Evolutionary conservation across 306 rosid genomes (phyloP).

Genomic region (Cucurbita ficifolia): DNA sequence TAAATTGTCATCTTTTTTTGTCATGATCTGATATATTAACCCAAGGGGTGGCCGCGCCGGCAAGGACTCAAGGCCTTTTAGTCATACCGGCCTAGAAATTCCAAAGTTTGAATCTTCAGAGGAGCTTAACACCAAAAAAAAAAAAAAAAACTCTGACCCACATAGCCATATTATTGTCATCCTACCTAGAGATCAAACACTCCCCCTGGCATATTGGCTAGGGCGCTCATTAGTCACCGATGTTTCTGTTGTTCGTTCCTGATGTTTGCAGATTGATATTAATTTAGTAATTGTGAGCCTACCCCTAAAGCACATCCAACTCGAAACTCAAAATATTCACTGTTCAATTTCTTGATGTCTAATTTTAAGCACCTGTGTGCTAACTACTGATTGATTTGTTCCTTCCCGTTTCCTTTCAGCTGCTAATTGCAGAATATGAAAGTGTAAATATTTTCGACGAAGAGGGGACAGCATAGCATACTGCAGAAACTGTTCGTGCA

Average conservation of each 20-base stretch:
- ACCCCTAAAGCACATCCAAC: background rate
- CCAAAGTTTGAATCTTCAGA: no score
- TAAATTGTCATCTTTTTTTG: background rate
- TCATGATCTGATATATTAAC: background rate
- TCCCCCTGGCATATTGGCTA: no score
- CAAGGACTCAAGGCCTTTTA: no score
- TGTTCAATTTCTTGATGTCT: background rate
- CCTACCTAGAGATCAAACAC: background rate
- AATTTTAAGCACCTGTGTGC: background rate
- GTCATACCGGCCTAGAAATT: no score
- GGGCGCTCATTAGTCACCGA: no score
- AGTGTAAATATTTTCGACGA: background rate
- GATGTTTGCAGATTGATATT: no score
- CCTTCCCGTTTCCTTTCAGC: conserved; percentile 31
- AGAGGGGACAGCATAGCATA: background rate
- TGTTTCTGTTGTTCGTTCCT: no score
- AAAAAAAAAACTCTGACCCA: background rate
- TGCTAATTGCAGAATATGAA: conserved; percentile 77
- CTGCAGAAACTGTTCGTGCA: background rate
- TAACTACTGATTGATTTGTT: conserved; percentile 11
- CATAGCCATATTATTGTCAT: background rate
- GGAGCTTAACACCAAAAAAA: no score
- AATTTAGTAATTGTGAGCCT: no score
- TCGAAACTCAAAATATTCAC: background rate
- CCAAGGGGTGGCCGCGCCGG: no score